Percentiles rank a stretch among this genome's conserved stretches.
phyloP scores from a whole-genome alignment of 2,329 filamentous ascomycete genomes.

The Neoarthrinium moseri region DNA sequence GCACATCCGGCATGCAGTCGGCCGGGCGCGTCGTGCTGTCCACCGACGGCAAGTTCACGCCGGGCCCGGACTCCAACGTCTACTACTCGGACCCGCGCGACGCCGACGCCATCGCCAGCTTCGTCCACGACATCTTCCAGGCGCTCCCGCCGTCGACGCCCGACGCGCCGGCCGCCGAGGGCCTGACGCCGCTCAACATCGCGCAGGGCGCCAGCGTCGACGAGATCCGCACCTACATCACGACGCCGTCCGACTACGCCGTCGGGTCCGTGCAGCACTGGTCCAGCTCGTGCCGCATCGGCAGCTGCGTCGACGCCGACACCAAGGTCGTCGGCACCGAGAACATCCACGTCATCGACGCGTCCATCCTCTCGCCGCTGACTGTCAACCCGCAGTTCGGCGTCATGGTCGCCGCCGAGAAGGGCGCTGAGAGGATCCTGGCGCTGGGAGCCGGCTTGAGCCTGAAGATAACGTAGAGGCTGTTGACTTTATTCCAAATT shows the following conservation, averaged over 20 bases:
- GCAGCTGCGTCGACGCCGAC: constrained; percentile 45
- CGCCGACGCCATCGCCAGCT: constrained; percentile 44
- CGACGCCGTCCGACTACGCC: constrained; percentile 44
- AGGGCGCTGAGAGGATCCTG: constrained; percentile 47
- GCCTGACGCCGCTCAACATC: constrained; percentile 48
- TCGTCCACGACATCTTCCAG: constrained; percentile 50
- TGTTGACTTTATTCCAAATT: too few species aligned
- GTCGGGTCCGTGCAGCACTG: constrained; percentile 52
- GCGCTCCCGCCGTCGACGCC: constrained; percentile 30
- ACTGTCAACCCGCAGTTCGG: constrained; percentile 55
- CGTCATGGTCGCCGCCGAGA: constrained; percentile 52
- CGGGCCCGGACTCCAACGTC: constrained; percentile 37
- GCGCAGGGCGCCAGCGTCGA: constrained; percentile 41
- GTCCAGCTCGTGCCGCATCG: constrained; percentile 51
- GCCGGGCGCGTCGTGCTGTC: constrained; percentile 42
- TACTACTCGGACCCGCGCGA: constrained; percentile 49
- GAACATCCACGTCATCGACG: constrained; percentile 52
- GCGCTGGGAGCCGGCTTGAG: too few species aligned
- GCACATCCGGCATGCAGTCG: constrained; percentile 52
- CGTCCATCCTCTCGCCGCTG: constrained; percentile 46
- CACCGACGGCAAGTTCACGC: constrained; percentile 37
- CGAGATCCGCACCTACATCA: constrained; percentile 49
- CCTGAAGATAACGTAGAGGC: too few species aligned
- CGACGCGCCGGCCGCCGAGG: constrained; percentile 27
- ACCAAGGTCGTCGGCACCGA: constrained; percentile 45